Conservation (phyloP, 345 rosid genomes). For the Abelmoschus esculentus region DNA sequence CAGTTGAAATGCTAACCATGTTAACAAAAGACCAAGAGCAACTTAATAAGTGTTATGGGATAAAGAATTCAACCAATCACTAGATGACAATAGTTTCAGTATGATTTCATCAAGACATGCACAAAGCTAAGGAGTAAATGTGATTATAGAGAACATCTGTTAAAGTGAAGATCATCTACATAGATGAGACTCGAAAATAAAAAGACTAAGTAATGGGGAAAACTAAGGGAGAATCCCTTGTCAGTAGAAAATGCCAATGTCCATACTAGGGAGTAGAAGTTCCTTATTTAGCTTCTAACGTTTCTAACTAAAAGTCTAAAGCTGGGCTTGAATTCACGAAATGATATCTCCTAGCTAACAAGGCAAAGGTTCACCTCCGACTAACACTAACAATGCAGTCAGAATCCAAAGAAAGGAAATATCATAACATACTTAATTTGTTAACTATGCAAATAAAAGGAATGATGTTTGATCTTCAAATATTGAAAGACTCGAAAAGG, state of each 20-base stretch:
- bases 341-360: background rate
- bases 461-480: background rate
- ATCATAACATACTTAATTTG: background rate
- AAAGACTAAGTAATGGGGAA: background rate
- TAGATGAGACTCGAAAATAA: background rate
- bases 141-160: background rate
- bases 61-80: no score
- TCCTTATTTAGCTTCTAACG: background rate
- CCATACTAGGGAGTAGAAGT: background rate
- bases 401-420: background rate
- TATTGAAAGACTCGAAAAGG: background rate
- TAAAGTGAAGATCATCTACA: background rate
- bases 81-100: background rate
- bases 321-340: background rate
- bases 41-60: background rate
- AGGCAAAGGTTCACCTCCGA: background rate
- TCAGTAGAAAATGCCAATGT: background rate
- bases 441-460: background rate
- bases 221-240: background rate
- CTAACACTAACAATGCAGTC: background rate
- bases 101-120: background rate
- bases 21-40: background rate
- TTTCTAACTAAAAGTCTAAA: background rate
- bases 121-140: background rate
- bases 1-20: background rate